Evolutionary conservation across 2,329 filamentous ascomycete genomes (phyloP).

Genomic region (Teratosphaeria nubilosa): DNA sequence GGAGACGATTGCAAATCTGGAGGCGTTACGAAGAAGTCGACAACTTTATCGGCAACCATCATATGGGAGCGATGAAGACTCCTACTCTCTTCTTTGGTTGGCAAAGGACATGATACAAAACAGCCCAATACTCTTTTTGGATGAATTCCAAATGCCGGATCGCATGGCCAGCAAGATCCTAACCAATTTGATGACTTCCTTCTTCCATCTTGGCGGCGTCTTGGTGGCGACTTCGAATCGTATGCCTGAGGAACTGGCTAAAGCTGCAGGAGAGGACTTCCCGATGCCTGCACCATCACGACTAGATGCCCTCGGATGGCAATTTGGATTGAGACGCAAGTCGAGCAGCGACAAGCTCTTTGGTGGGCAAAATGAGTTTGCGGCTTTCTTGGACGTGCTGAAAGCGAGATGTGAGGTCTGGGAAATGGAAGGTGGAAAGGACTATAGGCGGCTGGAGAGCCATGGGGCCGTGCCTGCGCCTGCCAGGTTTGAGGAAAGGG

Average conservation of each 20-base stretch:
- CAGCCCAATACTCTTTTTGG: constrained; percentile 67
- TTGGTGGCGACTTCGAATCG: constrained; percentile 72
- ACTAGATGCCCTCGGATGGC: constrained; percentile 33
- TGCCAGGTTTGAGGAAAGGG: constrained; percentile 8
- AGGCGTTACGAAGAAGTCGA: constrained; percentile 45
- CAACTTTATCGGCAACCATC: not conserved
- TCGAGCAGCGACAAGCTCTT: constrained; percentile 36
- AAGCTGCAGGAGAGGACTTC: constrained; percentile 58
- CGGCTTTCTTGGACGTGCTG: constrained; percentile 63
- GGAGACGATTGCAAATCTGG: constrained; percentile 61
- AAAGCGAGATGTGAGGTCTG: constrained; percentile 72
- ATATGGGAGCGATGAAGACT: constrained; percentile 27
- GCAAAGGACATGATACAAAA: constrained; percentile 66
- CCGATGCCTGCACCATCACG: constrained; percentile 44
- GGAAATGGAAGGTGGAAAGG: constrained; percentile 67
- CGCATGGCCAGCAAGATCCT: constrained; percentile 68
- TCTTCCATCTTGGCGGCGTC: constrained; percentile 75
- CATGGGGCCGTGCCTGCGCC: constrained; percentile 18
- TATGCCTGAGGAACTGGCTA: constrained; percentile 71
- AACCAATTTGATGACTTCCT: constrained; percentile 65
- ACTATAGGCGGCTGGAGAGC: constrained; percentile 54
- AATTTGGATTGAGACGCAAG: constrained; percentile 25
- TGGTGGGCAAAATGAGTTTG: constrained; percentile 60
- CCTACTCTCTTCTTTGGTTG: constrained; percentile 63
- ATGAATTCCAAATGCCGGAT: constrained; percentile 77